phyloP scores from a whole-genome alignment of 305 asterid species.

The Nicotiana rustica region DNA sequence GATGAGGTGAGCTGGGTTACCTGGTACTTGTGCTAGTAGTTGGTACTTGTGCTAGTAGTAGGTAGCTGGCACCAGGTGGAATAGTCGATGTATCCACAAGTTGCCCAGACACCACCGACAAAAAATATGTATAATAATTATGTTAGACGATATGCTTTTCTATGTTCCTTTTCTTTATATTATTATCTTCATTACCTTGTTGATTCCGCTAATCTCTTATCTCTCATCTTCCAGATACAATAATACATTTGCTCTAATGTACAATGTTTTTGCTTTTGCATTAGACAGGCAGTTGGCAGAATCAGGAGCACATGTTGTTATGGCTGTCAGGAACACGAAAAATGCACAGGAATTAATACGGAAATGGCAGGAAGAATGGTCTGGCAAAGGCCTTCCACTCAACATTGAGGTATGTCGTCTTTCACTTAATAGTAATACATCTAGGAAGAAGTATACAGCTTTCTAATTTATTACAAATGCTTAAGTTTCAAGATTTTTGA shows the following conservation, averaged over 20 bases:
- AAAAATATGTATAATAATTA: too few relatives aligned
- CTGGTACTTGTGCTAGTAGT: too few relatives aligned
- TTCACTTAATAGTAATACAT: neutral
- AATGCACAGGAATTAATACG: constrained; percentile 68
- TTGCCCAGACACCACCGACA: too few relatives aligned
- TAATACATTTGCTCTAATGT: constrained; percentile 29
- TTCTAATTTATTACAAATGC: constrained; percentile 1
- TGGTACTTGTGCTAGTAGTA: too few relatives aligned
- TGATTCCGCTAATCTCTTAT: neutral
- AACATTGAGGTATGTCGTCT: constrained; percentile 74
- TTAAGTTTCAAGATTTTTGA: neutral
- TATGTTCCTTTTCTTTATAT: neutral
- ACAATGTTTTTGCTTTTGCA: constrained; percentile 35
- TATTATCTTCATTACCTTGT: constrained; percentile 15
- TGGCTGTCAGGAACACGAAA: constrained; percentile 78
- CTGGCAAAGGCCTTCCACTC: constrained; percentile 84
- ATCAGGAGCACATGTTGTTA: constrained; percentile 84
- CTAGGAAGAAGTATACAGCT: constrained; percentile 18
- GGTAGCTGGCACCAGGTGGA: too few relatives aligned
- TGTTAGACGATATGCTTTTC: constrained; percentile 3
- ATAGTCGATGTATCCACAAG: too few relatives aligned
- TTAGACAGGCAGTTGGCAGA: constrained; percentile 75
- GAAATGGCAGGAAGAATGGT: constrained; percentile 81
- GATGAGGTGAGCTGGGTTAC: too few relatives aligned
- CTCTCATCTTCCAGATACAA: constrained; percentile 16